A percentile compares a stretch with the other conserved stretches of the same genome.
These are phyloP conservation scores for Tricholoma sp. DNA, from an alignment of 768 basidiomycete species.

Conservation along the genomic window DNA sequence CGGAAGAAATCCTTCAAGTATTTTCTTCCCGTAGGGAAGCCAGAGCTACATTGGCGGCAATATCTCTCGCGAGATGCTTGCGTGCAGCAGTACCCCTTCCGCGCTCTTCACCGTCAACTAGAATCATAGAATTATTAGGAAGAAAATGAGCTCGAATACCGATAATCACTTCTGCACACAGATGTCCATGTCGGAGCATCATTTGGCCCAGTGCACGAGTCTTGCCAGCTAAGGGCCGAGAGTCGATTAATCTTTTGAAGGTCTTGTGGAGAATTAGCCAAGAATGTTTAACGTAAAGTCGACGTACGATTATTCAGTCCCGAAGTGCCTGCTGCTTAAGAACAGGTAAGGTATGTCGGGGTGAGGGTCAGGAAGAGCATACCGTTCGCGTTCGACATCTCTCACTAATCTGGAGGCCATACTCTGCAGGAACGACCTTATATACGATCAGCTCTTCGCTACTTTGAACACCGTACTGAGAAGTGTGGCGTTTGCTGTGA, in stretches of 20 bases:
- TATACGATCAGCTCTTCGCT: conserved; percentile 9
- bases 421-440: conserved; percentile 1
- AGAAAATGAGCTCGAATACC: conserved; percentile 2
- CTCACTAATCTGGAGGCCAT: conserved; percentile 5
- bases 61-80: conserved; percentile 45
- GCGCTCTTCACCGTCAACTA: conserved; percentile 48
- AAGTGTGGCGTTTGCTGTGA: conserved; percentile 3
- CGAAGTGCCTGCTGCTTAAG: conserved; percentile 23
- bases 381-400: conserved; percentile 18
- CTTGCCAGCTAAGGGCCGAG: conserved; percentile 50
- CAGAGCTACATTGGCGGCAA: conserved; percentile 44
- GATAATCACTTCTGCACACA: conserved; percentile 49
- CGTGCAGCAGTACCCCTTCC: conserved; percentile 45
- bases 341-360: not conserved
- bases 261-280: conserved; percentile 30
- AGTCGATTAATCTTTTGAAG: conserved; percentile 42
- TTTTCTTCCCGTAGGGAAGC: conserved; percentile 26
- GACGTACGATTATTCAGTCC: conserved; percentile 34
- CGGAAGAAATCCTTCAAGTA: not conserved
- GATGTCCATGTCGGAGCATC: conserved; percentile 51
- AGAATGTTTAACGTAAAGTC: not conserved
- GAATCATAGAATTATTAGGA: conserved; percentile 8
- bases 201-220: conserved; percentile 36
- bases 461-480: not conserved
- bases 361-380: not conserved